These are phyloP conservation scores for Cladosporium halotolerans DNA, from an alignment of 2,329 filamentous ascomycete species.

Conservation along the genomic window DNA sequence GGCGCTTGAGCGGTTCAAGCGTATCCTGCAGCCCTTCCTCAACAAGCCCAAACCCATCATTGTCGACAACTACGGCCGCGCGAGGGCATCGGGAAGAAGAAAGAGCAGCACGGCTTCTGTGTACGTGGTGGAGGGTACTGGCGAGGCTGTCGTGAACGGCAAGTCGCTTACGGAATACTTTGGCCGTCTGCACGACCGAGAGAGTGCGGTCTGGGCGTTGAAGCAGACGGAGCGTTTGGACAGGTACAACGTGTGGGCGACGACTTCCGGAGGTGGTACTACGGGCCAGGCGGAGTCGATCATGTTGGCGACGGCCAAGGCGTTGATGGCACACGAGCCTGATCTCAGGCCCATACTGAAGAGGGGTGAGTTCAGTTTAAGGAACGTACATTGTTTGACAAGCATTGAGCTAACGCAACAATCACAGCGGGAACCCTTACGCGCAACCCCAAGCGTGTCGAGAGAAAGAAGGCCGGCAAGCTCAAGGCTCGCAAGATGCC, in stretches of 20 bases:
- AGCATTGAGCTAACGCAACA: slow-evolving; percentile 37
- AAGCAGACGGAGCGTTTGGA: slow-evolving; percentile 75
- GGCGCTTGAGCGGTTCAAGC: slow-evolving; percentile 64
- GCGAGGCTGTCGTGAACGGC: slow-evolving; percentile 84
- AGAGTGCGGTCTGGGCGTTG: slow-evolving; percentile 88
- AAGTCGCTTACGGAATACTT: slow-evolving; percentile 78
- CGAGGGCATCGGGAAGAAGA: slow-evolving; percentile 73
- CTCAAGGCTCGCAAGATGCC: slow-evolving; percentile 98
- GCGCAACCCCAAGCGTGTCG: slow-evolving; percentile 82
- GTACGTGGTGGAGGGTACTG: slow-evolving; percentile 86
- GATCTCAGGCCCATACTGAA: slow-evolving; percentile 79
- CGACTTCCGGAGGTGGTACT: slow-evolving; percentile 77
- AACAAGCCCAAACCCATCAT: slow-evolving; percentile 56
- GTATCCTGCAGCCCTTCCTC: slow-evolving; percentile 64
- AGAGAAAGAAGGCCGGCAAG: slow-evolving; percentile 96
- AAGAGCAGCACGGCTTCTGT: slow-evolving; percentile 83
- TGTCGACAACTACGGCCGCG: slow-evolving; percentile 71
- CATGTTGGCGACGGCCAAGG: slow-evolving; percentile 82
- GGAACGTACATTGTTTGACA: background rate
- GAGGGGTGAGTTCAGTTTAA: slow-evolving; percentile 61
- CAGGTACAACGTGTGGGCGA: slow-evolving; percentile 94
- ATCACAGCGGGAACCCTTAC: slow-evolving; percentile 79
- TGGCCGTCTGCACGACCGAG: slow-evolving; percentile 82
- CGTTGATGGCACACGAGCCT: slow-evolving; percentile 84
- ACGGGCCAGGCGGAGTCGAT: slow-evolving; percentile 95